A percentile compares a stretch with the other conserved stretches of the same genome.
phyloP scores from a whole-genome alignment of 768 basidiomycete genomes.

The Pulveroboletus ravenelii region DNA sequence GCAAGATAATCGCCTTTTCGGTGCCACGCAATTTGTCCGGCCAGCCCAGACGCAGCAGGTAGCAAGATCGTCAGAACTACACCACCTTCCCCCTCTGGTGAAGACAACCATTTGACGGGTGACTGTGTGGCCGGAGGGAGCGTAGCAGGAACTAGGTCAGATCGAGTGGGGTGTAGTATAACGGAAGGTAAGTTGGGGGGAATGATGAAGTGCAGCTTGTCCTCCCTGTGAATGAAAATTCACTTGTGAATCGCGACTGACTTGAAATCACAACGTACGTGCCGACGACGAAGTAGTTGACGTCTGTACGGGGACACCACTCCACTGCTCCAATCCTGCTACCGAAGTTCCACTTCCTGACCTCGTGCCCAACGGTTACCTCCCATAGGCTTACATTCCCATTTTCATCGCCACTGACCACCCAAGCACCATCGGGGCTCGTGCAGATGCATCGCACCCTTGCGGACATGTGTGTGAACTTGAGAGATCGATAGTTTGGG shows the following conservation, averaged over 20 bases:
- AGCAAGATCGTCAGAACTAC: conserved; percentile 59
- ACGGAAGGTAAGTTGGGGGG: conserved; percentile 71
- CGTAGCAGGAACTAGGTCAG: conserved; percentile 57
- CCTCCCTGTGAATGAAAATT: conserved; percentile 53
- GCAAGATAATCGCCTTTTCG: conserved; percentile 92
- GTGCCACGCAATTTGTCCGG: conserved; percentile 89
- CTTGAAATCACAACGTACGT: conserved; percentile 49
- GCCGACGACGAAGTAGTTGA: conserved; percentile 72
- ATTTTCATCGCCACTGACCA: conserved; percentile 84
- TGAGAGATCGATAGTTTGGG: conserved; percentile 79
- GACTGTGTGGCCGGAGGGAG: conserved; percentile 60
- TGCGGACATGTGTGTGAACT: conserved; percentile 60
- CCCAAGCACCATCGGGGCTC: conserved; percentile 90
- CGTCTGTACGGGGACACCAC: conserved; percentile 90
- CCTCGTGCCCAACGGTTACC: conserved; percentile 80
- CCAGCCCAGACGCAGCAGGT: conserved; percentile 61
- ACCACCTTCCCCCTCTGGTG: conserved; percentile 43
- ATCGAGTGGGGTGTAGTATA: conserved; percentile 54
- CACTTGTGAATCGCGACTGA: conserved; percentile 4
- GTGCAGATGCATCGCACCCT: conserved; percentile 71
- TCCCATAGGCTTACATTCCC: conserved; percentile 91
- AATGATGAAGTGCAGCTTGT: conserved; percentile 70
- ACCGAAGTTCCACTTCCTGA: conserved; percentile 81
- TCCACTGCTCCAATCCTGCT: conserved; percentile 78
- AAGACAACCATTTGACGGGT: conserved; percentile 65